These are phyloP conservation scores for Tremella yokohamensis DNA, from an alignment of 768 basidiomycete species.

Conservation along the genomic window DNA sequence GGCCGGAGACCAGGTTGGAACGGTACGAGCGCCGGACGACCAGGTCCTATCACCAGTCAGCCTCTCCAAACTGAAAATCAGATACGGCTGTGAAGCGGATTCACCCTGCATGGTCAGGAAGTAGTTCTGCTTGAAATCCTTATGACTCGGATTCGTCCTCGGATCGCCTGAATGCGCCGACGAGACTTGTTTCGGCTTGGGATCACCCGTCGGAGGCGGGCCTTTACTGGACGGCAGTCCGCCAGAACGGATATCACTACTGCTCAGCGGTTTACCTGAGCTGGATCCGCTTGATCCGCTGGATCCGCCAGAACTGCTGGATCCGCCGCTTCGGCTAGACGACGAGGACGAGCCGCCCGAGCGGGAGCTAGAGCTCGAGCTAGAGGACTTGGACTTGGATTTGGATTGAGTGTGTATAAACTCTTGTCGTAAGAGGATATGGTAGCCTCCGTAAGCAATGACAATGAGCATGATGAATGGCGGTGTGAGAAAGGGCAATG, in stretches of 20 bases:
- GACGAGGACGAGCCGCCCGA: constrained; percentile 11
- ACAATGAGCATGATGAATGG: constrained; percentile 45
- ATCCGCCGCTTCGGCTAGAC: no score
- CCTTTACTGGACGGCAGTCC: constrained; percentile 19
- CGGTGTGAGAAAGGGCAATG: constrained; percentile 39
- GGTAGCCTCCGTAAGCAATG: constrained; percentile 46
- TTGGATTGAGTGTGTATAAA: constrained; percentile 30
- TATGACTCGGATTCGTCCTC: constrained; percentile 31
- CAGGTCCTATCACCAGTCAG: constrained; percentile 30
- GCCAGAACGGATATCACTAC: constrained; percentile 28
- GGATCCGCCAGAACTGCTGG: not conserved
- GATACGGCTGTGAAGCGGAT: not conserved
- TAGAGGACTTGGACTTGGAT: constrained; percentile 23
- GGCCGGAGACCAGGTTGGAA: constrained; percentile 49
- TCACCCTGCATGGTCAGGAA: constrained; percentile 49
- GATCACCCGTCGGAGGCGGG: constrained; percentile 16
- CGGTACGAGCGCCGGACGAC: constrained; percentile 48
- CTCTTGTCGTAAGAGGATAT: constrained; percentile 43
- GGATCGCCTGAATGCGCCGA: constrained; percentile 22
- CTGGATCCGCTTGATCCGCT: not conserved
- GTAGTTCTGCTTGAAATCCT: constrained; percentile 43
- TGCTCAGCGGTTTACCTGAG: constrained; percentile 1
- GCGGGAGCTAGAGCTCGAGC: constrained; percentile 12
- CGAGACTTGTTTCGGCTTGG: constrained; percentile 36
- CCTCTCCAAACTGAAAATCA: not conserved